phyloP scores from a whole-genome alignment of 306 rosid genomes.

The Lupinus albus region DNA sequence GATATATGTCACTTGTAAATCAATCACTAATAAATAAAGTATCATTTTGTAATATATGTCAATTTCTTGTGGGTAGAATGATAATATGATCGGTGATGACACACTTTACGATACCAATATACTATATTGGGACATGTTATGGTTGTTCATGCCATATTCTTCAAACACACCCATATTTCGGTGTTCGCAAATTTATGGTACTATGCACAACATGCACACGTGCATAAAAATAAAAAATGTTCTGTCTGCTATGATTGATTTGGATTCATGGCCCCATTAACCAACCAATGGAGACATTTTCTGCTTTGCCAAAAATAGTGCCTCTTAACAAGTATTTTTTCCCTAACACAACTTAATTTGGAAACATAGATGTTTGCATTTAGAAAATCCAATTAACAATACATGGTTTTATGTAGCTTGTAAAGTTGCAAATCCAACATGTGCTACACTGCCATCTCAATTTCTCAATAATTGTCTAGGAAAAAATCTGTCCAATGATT shows the following conservation, averaged over 20 bases:
- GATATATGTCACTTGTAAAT: too few species aligned
- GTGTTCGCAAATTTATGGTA: too few species aligned
- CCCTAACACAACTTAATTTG: constrained; percentile 22
- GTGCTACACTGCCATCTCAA: constrained; percentile 14
- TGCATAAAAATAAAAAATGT: too few species aligned
- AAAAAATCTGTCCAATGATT: constrained; percentile 41
- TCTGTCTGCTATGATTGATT: background rate
- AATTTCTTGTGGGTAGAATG: too few species aligned
- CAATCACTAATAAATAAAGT: too few species aligned
- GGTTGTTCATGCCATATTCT: too few species aligned
- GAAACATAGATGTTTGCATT: background rate
- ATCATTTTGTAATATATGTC: too few species aligned
- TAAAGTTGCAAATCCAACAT: constrained; percentile 27
- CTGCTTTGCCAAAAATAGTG: background rate
- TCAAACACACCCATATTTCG: too few species aligned
- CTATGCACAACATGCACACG: background rate
- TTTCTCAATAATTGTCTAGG: constrained; percentile 42
- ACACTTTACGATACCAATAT: too few species aligned
- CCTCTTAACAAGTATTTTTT: background rate
- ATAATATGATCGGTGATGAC: too few species aligned
- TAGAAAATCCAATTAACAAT: constrained; percentile 32
- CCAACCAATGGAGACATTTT: background rate
- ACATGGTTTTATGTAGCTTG: constrained; percentile 20
- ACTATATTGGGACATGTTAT: too few species aligned
- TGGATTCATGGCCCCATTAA: background rate